Evolutionary conservation across 1,139 yeast genomes (phyloP).

Genomic region (Suhomyces kunorum): DNA sequence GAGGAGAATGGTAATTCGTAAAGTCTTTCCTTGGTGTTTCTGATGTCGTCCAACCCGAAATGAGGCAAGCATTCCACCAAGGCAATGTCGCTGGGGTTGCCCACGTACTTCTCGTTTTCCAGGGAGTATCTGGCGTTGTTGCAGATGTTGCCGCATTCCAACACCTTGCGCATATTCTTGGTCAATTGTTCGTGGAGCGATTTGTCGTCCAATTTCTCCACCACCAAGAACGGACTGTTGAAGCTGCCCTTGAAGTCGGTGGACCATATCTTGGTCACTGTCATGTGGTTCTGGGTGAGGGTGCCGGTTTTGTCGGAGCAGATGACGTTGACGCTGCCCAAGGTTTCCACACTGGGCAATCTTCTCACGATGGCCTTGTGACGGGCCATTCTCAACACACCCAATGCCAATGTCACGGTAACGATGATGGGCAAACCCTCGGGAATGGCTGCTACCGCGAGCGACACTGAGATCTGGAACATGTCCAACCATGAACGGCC

Average conservation of each 20-base stretch:
- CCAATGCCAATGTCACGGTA: conserved; percentile 91
- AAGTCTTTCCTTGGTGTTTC: conserved; percentile 58
- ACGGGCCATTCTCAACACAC: conserved; percentile 93
- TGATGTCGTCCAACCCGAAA: conserved; percentile 70
- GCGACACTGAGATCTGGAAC: conserved; percentile 94
- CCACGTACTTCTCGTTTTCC: conserved; percentile 73
- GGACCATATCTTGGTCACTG: conserved; percentile 85
- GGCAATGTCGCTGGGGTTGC: conserved; percentile 95
- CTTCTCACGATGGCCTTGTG: conserved; percentile 91
- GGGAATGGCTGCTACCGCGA: conserved; percentile 98
- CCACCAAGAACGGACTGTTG: conserved; percentile 46
- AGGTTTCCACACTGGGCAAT: conserved; percentile 91
- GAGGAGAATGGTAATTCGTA: conserved; percentile 87
- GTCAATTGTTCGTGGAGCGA: conserved; percentile 49
- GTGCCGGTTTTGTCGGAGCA: conserved; percentile 97
- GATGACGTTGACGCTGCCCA: conserved; percentile 92
- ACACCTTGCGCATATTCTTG: conserved; percentile 51
- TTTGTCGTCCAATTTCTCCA: conserved; percentile 46
- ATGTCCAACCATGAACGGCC: conserved; percentile 94
- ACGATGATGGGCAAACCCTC: conserved; percentile 97
- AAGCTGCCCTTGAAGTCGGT: conserved; percentile 63
- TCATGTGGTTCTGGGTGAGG: conserved; percentile 90
- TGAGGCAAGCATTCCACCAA: conserved; percentile 70
- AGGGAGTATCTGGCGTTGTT: conserved; percentile 74
- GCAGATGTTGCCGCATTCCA: conserved; percentile 76